Evolutionary conservation across 495 filamentous ascomycete species (phyloP).

Genomic region (Daldinia grandis): DNA sequence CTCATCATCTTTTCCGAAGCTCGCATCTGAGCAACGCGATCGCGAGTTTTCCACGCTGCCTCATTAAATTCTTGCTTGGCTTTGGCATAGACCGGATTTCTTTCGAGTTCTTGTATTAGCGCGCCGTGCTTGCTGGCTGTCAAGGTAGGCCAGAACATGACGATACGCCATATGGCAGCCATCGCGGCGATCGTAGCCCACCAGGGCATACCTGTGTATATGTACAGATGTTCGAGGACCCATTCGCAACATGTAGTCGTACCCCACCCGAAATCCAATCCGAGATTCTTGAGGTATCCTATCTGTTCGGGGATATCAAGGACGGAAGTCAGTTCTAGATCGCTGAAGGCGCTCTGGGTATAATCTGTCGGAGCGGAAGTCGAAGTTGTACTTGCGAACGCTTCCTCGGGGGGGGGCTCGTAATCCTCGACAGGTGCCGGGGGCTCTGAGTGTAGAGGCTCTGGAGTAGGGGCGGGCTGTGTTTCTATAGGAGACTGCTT

Average conservation of each 20-base stretch:
- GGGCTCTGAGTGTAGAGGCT: neutral
- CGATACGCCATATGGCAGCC: slow-evolving; percentile 69
- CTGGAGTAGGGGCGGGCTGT: slow-evolving; percentile 5
- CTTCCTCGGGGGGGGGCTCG: neutral
- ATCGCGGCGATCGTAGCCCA: slow-evolving; percentile 74
- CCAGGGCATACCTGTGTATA: slow-evolving; percentile 79
- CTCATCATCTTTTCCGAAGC: slow-evolving; percentile 55
- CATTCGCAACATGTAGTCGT: slow-evolving; percentile 73
- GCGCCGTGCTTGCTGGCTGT: slow-evolving; percentile 66
- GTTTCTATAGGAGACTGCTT: slow-evolving; percentile 17
- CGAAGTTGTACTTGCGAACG: neutral
- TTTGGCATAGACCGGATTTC: slow-evolving; percentile 61
- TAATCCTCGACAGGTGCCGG: neutral
- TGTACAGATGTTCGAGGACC: slow-evolving; percentile 81
- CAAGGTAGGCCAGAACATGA: slow-evolving; percentile 70
- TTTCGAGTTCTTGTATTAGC: slow-evolving; percentile 59
- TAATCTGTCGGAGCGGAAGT: neutral
- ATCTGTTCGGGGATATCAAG: slow-evolving; percentile 71
- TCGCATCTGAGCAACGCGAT: slow-evolving; percentile 54
- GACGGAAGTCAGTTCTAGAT: slow-evolving; percentile 55
- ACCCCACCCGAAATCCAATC: slow-evolving; percentile 87
- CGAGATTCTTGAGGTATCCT: slow-evolving; percentile 83
- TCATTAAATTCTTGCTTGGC: slow-evolving; percentile 58
- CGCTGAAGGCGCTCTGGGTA: slow-evolving; percentile 20
- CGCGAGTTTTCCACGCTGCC: slow-evolving; percentile 45